Evolutionary conservation across 1,284 basidiomycete species (phyloP).

Genomic region (Ceratobasidium sp.): DNA sequence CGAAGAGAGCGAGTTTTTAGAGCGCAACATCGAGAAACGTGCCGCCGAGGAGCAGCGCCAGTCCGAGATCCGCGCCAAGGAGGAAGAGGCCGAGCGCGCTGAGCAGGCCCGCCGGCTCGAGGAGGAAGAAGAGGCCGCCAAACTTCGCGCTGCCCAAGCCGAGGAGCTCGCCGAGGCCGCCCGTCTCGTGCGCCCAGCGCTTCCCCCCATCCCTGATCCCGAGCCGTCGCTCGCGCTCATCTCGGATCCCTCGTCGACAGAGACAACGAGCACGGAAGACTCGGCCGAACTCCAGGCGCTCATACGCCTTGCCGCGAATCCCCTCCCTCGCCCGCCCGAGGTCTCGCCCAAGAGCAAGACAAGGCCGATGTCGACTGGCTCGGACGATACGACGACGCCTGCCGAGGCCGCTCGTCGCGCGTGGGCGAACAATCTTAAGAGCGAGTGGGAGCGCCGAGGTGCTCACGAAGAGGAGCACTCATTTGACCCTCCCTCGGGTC

Average conservation of each 20-base stretch:
- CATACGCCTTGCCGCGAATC: slow-evolving; percentile 1
- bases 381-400: slow-evolving; percentile 3
- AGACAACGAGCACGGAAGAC: not conserved
- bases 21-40: slow-evolving; percentile 34
- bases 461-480: slow-evolving; percentile 36
- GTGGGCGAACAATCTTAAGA: slow-evolving; percentile 38
- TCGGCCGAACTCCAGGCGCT: slow-evolving; percentile 30
- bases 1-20: slow-evolving; percentile 32
- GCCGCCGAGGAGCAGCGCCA: slow-evolving; percentile 32
- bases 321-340: slow-evolving; percentile 28
- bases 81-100: slow-evolving; percentile 28
- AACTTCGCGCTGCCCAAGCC: slow-evolving; percentile 33
- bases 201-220: slow-evolving; percentile 41
- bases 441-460: slow-evolving; percentile 42
- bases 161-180: slow-evolving; percentile 41
- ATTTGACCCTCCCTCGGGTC: not conserved
- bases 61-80: not conserved
- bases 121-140: slow-evolving; percentile 39
- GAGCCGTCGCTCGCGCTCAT: slow-evolving; percentile 32
- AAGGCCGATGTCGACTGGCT: slow-evolving; percentile 10
- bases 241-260: slow-evolving; percentile 30
- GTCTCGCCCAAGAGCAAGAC: slow-evolving; percentile 27
- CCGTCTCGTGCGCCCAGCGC: slow-evolving; percentile 35
- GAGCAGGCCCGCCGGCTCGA: slow-evolving; percentile 3
- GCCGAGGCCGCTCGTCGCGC: slow-evolving; percentile 39